Evolutionary conservation across 2,329 filamentous ascomycete genomes (phyloP), one percentile per base, ranked within the genome.

Genomic region (Monosporascus sp.): DNA sequence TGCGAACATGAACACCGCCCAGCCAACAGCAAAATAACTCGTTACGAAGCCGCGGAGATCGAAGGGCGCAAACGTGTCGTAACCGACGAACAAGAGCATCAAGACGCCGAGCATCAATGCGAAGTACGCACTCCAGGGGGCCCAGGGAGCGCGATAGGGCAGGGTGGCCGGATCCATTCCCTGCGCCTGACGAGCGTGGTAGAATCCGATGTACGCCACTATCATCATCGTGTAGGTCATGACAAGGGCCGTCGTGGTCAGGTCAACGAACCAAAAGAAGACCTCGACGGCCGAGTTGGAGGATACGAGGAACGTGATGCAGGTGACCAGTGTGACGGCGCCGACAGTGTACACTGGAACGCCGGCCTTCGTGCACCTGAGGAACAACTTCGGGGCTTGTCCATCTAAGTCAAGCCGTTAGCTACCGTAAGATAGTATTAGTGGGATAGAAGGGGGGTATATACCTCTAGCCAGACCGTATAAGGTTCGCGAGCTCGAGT

Each of bases 61-160:
- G 58, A 74, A 81, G 7, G 79, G 78, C 54, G 74, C 70, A 57
- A 85, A 82, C 22, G 75, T 70, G 54, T 81, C 74, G 53, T 81
- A 83, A 17, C 82, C 80, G 45, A 83, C 77, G 52, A 83, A 81
- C 24, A 84, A 57, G 49, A 82, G 75, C 44, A 81, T 70, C 6
- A 77, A 58, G 19, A 68, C 66, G 17, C 79, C 74, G 22, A 82
- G 60, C 5, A 72, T 51, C 0, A 84, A 67, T 1, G 72, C 75
- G 40, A 79, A 70, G 62, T 74, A 82, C 0, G 79, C 72, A 8
- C 72, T 71, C 56, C 75, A 84, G 0, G 82, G 81, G 52, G 79
- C 75, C 27, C 77, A 63, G 14, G 74, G 72, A 0, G 76, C 76
- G 37, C 69, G 68, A 62, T 81, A 84, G 26, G 79, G 77, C 16